Evolutionary conservation across 2,329 filamentous ascomycete species (phyloP), one percentile per base, ranked within the genome.

Genomic region (Neoscytalidium dimidiatum): DNA sequence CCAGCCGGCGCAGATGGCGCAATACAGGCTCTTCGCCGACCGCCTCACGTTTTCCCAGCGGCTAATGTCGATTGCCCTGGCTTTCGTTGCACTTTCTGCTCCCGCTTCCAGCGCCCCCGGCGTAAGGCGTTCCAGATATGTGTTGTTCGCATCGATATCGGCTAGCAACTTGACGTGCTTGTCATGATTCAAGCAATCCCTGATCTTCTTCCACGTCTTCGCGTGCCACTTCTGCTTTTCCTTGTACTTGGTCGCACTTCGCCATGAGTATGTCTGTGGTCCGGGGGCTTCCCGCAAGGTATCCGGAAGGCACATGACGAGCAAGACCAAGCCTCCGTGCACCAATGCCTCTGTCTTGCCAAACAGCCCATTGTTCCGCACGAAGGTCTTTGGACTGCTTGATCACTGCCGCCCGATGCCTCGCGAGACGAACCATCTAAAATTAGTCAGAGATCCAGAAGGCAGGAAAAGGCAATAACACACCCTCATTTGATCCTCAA

Each of bases 1-100:
- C 29, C 29, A 51, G 41, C 58, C 58, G 23, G 58, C 17, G 58
- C 58, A 62, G n/a, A 62, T 49, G 23, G 57, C 57, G 57, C 57
- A 49, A 48, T 48, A 19, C 19, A 61, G 43, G 26, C 28, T 49
- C 44, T 62, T 29, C 29, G 58, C 58, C 31, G 43, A 51, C 21
- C 21, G 44, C 31, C 38, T n/a, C 6, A 23, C 29, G 5, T 8
- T 48, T 13, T 61, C 28, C 28, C 57, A 61, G 41, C 57, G 29
- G 58, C 58, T 49, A 41, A 62, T 41, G 19, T 62, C 58, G 21
- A n/a, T 31, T 21, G 3, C 14, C 23, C 33, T 28, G 43, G 44
- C 17, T 29, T 28, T 41, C 21, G 58, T 38, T 21, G 58, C 58
- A n/a, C 33, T 19, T 28, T 29, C 58, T 38, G 29, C 31, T n/a